phyloP scores from a whole-genome alignment of 2,329 filamentous ascomycete species.

The Blastomyces parvus region DNA sequence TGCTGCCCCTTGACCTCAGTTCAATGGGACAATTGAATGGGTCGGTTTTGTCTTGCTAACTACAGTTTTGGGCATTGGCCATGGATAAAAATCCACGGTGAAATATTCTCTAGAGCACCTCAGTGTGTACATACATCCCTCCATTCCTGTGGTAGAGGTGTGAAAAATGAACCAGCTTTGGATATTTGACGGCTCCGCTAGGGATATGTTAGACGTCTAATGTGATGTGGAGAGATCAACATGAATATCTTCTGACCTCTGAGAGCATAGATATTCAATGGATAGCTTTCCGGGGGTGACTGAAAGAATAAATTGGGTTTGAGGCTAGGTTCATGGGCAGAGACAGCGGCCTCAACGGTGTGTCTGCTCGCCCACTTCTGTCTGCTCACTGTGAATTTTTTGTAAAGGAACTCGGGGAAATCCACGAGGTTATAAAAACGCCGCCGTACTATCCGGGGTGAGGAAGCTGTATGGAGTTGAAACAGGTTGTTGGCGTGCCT shows the following conservation, averaged over 20 bases:
- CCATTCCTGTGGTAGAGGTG: no score
- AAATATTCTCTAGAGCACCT: no score
- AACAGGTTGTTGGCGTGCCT: no score
- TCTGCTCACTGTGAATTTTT: not conserved
- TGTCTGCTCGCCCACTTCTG: not conserved
- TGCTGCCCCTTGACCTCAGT: no score
- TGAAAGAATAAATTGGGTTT: not conserved
- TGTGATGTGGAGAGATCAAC: slow-evolving; percentile 14
- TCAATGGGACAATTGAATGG: not conserved
- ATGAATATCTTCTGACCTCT: slow-evolving; percentile 22
- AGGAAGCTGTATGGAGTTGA: no score
- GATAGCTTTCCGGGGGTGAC: slow-evolving; percentile 11
- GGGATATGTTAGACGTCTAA: slow-evolving; percentile 19
- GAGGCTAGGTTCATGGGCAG: slow-evolving; percentile 1
- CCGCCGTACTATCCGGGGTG: no score
- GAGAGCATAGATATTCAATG: slow-evolving; percentile 15
- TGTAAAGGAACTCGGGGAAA: no score
- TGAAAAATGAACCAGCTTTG: slow-evolving; percentile 16
- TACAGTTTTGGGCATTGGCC: no score
- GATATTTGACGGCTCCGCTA: slow-evolving; percentile 19
- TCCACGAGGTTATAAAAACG: no score
- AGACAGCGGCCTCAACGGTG: slow-evolving; percentile 4
- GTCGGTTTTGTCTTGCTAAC: no score
- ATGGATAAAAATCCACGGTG: no score
- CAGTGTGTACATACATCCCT: no score